These are phyloP conservation scores for Lathyrus oleraceus DNA, from an alignment of 306 rosid genomes.

Conservation along the genomic window DNA sequence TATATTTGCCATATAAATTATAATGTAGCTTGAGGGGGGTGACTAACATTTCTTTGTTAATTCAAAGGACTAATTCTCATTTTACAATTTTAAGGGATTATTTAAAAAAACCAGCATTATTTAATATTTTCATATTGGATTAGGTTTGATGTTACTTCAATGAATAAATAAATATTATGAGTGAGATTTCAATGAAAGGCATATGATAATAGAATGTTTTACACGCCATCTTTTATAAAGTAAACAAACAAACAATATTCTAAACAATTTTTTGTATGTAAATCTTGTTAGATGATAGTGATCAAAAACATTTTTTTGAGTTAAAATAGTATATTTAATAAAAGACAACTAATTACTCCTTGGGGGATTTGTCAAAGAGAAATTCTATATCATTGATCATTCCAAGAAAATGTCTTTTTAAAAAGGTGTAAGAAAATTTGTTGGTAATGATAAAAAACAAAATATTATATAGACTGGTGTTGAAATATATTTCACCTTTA, in stretches of 20 bases:
- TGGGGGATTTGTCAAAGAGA: too few relatives aligned
- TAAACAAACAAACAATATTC: neutral
- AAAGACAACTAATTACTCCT: neutral
- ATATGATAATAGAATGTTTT: neutral
- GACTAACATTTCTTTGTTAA: too few relatives aligned
- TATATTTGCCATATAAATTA: too few relatives aligned
- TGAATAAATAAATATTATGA: neutral
- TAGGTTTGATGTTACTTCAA: conserved; percentile 25
- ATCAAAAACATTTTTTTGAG: neutral
- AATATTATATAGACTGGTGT: too few relatives aligned
- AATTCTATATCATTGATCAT: neutral
- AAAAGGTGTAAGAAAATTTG: too few relatives aligned
- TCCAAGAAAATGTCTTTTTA: too few relatives aligned
- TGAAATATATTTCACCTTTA: neutral
- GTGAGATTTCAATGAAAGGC: neutral
- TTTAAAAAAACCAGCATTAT: neutral
- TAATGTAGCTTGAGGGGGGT: too few relatives aligned
- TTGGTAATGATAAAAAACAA: too few relatives aligned
- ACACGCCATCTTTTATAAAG: conserved; percentile 27
- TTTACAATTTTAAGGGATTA: too few relatives aligned
- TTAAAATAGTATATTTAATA: neutral
- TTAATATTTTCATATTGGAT: neutral
- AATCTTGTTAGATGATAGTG: conserved; percentile 25
- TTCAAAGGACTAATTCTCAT: too few relatives aligned
- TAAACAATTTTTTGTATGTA: neutral